Conservation (phyloP, 2,329 filamentous ascomycete genomes). For the Diplocarpon mali region DNA sequence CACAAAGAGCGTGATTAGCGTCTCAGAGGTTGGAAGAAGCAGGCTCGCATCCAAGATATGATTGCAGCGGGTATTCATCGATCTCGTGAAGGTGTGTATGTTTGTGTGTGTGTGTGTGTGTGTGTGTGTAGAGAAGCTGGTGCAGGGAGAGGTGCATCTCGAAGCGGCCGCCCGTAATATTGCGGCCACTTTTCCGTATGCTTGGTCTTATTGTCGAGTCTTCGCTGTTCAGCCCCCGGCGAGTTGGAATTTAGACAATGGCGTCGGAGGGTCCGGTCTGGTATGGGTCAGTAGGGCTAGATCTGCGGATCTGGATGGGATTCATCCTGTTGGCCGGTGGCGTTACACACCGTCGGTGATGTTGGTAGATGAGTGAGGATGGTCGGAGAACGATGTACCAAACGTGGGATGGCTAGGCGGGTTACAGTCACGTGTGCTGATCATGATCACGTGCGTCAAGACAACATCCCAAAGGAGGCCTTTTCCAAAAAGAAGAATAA, state of each 20-base stretch:
- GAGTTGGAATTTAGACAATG: not conserved
- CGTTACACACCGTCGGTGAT: not conserved
- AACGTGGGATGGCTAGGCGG: no score
- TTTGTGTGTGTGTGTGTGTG: not conserved
- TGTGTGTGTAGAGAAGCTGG: no score
- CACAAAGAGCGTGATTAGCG: no score
- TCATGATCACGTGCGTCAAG: no score
- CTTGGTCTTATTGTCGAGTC: not conserved
- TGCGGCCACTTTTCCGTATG: not conserved
- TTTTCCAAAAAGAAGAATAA: no score
- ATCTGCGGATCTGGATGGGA: not conserved
- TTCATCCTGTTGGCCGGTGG: not conserved
- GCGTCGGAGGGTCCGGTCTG: not conserved
- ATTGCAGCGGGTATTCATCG: not conserved
- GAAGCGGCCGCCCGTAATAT: not conserved
- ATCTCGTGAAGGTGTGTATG: not conserved
- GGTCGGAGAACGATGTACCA: not conserved
- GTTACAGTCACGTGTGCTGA: no score
- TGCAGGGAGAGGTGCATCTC: not conserved
- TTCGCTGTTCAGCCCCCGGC: constrained; percentile 1
- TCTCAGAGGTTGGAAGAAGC: no score
- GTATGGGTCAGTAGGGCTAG: not conserved
- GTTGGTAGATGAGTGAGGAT: not conserved
- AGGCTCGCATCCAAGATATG: not conserved
- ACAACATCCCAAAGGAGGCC: no score